Evolutionary conservation across 2,329 filamentous ascomycete genomes (phyloP).

Genomic region (Penicillium frequentans): DNA sequence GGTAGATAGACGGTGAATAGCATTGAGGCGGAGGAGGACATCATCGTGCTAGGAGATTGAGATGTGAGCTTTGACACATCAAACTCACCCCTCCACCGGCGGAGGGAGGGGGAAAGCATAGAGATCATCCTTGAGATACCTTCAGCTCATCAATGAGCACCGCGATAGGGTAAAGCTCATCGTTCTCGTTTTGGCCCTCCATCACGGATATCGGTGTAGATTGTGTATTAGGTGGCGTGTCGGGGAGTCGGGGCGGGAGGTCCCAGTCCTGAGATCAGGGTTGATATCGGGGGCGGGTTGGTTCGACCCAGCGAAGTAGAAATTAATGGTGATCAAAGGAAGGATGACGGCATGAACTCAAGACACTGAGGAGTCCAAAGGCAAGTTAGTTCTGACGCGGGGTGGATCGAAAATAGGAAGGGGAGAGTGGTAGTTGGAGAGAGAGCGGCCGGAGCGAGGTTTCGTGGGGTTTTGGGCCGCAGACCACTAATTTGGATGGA

Average conservation of each 20-base stretch:
- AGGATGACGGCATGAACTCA: constrained; percentile 13
- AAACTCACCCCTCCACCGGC: constrained; percentile 1
- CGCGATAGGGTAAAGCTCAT: constrained; percentile 99
- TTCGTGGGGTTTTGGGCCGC: constrained; percentile 42
- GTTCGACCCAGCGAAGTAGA: constrained; percentile 11
- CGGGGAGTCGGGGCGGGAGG: constrained; percentile 30
- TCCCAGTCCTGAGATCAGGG: constrained; percentile 33
- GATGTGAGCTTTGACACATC: constrained; percentile 20
- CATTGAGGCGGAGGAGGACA: constrained; percentile 95
- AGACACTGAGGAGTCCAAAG: neutral
- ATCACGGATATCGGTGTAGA: constrained; percentile 58
- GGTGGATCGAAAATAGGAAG: constrained; percentile 25
- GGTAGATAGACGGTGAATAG: constrained; percentile 95
- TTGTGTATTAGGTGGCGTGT: constrained; percentile 22
- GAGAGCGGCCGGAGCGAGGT: constrained; percentile 32
- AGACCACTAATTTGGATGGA: constrained; percentile 17
- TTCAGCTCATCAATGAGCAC: constrained; percentile 99
- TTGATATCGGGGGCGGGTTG: constrained; percentile 30
- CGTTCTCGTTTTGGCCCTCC: constrained; percentile 88
- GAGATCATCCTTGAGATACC: constrained; percentile 56
- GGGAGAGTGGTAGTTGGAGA: constrained; percentile 21
- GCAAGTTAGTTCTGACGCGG: constrained; percentile 18
- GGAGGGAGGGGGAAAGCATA: constrained; percentile 7
- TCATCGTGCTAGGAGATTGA: constrained; percentile 77
- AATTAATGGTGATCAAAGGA: constrained; percentile 8